phyloP scores from a whole-genome alignment of 2,329 filamentous ascomycete species.

The Ophiostoma piceae region DNA sequence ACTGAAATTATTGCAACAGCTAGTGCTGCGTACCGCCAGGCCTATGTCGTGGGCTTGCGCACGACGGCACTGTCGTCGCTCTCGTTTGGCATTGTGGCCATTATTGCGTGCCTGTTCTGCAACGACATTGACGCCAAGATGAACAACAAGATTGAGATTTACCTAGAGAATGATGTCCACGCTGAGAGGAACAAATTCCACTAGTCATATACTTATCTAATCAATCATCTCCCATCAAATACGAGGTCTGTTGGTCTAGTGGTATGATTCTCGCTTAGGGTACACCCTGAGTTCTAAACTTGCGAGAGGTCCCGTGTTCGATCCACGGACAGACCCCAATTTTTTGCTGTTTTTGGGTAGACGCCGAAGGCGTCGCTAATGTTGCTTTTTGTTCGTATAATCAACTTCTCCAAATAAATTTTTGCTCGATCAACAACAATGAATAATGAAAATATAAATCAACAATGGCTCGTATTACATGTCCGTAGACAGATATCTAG shows the following conservation, averaged over 20 bases:
- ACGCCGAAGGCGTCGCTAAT: no score
- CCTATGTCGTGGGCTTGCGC: constrained; percentile 32
- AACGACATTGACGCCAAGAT: constrained; percentile 36
- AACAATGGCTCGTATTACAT: constrained; percentile 11
- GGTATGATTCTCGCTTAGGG: constrained; percentile 64
- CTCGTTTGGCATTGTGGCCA: constrained; percentile 33
- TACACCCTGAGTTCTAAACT: constrained; percentile 24
- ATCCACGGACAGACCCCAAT: constrained; percentile 18
- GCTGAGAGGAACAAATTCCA: constrained; percentile 32
- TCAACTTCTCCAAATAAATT: no score
- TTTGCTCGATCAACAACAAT: no score
- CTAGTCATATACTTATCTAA: neutral
- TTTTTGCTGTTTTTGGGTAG: neutral
- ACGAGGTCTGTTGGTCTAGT: constrained; percentile 43
- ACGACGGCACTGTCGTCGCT: constrained; percentile 33
- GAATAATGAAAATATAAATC: no score
- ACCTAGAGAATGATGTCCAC: constrained; percentile 35
- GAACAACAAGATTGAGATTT: constrained; percentile 38
- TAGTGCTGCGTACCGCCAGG: constrained; percentile 32
- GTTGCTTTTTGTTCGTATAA: no score
- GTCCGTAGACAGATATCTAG: constrained; percentile 14
- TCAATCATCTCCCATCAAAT: neutral
- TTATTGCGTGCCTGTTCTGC: constrained; percentile 34
- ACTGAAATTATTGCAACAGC: constrained; percentile 28
- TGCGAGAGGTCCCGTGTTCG: constrained; percentile 19